phyloP scores from a whole-genome alignment of 495 filamentous ascomycete genomes.

The Glonium stellatum region DNA sequence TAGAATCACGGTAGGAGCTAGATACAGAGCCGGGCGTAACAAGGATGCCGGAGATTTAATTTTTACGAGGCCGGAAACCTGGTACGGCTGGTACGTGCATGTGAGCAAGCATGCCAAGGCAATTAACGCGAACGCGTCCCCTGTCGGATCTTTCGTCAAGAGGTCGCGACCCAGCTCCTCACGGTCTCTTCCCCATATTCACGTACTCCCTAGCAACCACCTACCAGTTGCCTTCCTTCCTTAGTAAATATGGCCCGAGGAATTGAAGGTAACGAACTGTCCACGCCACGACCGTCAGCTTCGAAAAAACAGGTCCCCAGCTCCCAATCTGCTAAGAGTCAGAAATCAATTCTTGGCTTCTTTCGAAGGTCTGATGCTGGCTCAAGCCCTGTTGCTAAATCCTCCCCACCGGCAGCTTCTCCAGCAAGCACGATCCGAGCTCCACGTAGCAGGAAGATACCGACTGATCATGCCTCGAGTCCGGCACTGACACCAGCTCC shows the following conservation, averaged over 20 bases:
- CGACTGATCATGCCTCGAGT: slow-evolving; percentile 10
- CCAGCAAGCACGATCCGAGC: slow-evolving; percentile 37
- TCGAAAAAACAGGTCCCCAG: slow-evolving; percentile 31
- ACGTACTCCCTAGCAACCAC: not conserved
- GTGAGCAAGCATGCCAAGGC: too few relatives aligned
- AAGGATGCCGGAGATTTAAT: too few relatives aligned
- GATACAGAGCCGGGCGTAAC: too few relatives aligned
- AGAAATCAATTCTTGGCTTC: slow-evolving; percentile 79
- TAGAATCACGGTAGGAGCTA: too few relatives aligned
- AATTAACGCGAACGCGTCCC: too few relatives aligned
- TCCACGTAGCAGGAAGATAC: slow-evolving; percentile 27
- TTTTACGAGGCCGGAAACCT: too few relatives aligned
- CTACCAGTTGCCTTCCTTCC: not conserved
- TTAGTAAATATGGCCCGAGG: slow-evolving; percentile 33
- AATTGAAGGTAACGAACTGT: slow-evolving; percentile 40
- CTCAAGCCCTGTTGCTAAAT: slow-evolving; percentile 39
- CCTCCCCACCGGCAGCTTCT: slow-evolving; percentile 29
- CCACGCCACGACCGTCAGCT: slow-evolving; percentile 28
- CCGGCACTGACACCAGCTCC: slow-evolving; percentile 61
- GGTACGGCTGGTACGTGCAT: too few relatives aligned
- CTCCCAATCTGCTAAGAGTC: slow-evolving; percentile 51
- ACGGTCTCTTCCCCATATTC: too few relatives aligned
- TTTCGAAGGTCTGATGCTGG: slow-evolving; percentile 56
- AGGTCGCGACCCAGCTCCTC: too few relatives aligned
- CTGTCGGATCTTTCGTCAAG: too few relatives aligned